Evolutionary conservation across 129 eudicot genomes (phyloP), one percentile per base, ranked within the genome.

Genomic region (Kitagawia praeruptora): DNA sequence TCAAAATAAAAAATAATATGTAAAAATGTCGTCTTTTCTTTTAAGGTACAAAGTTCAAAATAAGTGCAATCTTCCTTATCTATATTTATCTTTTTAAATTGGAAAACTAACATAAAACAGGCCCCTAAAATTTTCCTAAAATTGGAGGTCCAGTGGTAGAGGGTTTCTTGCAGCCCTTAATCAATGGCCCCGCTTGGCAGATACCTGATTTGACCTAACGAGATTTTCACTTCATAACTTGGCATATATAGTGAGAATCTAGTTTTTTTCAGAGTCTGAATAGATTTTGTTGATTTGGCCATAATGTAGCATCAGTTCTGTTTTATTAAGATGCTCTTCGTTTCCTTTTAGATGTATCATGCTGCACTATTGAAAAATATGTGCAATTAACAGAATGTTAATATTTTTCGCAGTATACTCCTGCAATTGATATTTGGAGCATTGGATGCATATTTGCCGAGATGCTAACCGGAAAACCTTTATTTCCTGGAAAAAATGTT

Each of bases 371-470:
- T 37, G 6, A 77, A n/a, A 61, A n/a, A 40, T 40, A 77, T 40
- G 38, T 4, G 69, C 42, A 21, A 49, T 19, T 79, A 3, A 75
- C 81, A 85, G 84, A 79, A 46, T 77, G 49, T 31, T 81, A 25
- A 25, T 13, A 81, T 6, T 14, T 28, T 72, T 31, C 81, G 87
- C 90, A 91, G 97, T 93, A 93, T 81, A 93, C 98, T 79, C 98
- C 98, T 37, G 98, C 97, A 63, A 93, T 93, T 82, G 98, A 93
- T 89, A 93, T 93, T 47, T 93, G 98, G 98, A 91, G 98, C 93
- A 89, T 93, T 75, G 98, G 98, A 72, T 93, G 98, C 90, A 93
- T 93, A 89, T 93, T 91, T 83, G 98, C 98, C 4, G 98, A 93
- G 89, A 84, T 93, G 97, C 96, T 93, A 73, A 86, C 85, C 25